Evolutionary conservation across 495 filamentous ascomycete genomes (phyloP), one percentile per base, ranked within the genome.

Genomic region (Hypomontagnella monticulosa): DNA sequence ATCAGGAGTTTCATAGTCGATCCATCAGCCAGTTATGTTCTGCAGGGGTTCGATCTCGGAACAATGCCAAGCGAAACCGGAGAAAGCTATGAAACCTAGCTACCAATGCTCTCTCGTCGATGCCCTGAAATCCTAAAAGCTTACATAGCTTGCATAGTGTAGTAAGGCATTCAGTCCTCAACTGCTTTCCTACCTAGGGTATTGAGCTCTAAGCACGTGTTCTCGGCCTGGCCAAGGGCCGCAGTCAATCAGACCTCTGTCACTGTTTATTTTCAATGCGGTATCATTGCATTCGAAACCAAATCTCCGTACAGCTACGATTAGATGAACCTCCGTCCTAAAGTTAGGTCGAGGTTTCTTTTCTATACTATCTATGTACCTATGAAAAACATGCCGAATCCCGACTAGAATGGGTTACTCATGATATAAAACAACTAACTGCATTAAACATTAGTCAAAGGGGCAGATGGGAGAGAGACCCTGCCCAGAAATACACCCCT

Each of bases 31-130:
- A 52, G 46, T 23, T 12, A 49, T 23, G 46, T 16, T 43, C 33
- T 61, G 49, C 63, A 66, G 55, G 49, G 63, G 41, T 42, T 30
- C n/a, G 32, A 56, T 60, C 49, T 55, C 37, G 44, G 48, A 63
- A 34, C 14, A 43, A 27, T 50, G 63, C 63, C 63, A 66, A 66
- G 63, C 63, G 63, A 66, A 66, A 66, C 63, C 56, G 50, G 61
- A 64, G 63, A 56, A 18, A 36, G 36, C 37, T 59, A 60, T 66
- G 63, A 66, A 66, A 66, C 63, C 15, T 38, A 12, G 30, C 12
- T 27, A 50, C 56, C 43, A 55, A 56, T 38, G 41, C 27, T 55
- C 41, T 32, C 36, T 37, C 36, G 42, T 50, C 41, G 16, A 50
- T 18, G 11, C 20, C 41, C 27, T 47, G 11, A 10, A 43, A 32